Percentiles rank a stretch among this genome's conserved stretches.
Conservation (phyloP, 2,329 filamentous ascomycete species). For the Diaporthe capsici region DNA sequence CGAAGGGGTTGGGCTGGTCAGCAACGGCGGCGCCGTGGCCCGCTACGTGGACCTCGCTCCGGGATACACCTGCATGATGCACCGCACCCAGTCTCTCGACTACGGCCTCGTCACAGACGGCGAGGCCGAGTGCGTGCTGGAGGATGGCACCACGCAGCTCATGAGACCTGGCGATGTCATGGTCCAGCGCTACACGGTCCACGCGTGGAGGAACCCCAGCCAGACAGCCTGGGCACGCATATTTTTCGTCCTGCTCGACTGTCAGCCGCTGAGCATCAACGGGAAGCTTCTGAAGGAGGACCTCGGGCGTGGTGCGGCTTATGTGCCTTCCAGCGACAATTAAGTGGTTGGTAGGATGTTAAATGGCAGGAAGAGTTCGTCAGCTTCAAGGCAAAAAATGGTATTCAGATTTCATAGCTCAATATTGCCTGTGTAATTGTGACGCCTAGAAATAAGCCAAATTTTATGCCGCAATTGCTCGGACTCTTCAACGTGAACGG, state of each 20-base stretch:
- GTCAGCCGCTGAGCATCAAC: background rate
- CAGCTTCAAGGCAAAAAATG: background rate
- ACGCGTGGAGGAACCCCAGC: background rate
- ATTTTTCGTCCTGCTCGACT: slow-evolving; percentile 6
- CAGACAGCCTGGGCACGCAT: slow-evolving; percentile 4
- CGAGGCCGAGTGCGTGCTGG: background rate
- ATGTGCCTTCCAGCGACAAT: background rate
- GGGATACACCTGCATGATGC: too few relatives aligned
- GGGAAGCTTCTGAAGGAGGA: background rate
- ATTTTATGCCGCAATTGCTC: too few relatives aligned
- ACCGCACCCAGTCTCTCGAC: too few relatives aligned
- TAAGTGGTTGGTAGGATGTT: background rate
- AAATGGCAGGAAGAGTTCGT: background rate
- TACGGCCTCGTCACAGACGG: background rate
- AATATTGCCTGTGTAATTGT: background rate
- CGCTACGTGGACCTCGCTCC: too few relatives aligned
- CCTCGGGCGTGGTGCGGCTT: background rate
- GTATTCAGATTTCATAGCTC: too few relatives aligned
- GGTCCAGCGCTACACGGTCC: slow-evolving; percentile 2
- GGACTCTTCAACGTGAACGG: too few relatives aligned
- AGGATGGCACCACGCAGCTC: background rate
- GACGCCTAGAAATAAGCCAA: too few relatives aligned
- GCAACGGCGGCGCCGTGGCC: too few relatives aligned
- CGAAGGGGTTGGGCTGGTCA: too few relatives aligned
- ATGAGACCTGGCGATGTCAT: slow-evolving; percentile 3